A percentile compares a stretch with the other conserved stretches of the same genome.
Evolutionary conservation across 108 stramenopile genomes (phyloP).

Genomic region (Nitzschia inconspicua): DNA sequence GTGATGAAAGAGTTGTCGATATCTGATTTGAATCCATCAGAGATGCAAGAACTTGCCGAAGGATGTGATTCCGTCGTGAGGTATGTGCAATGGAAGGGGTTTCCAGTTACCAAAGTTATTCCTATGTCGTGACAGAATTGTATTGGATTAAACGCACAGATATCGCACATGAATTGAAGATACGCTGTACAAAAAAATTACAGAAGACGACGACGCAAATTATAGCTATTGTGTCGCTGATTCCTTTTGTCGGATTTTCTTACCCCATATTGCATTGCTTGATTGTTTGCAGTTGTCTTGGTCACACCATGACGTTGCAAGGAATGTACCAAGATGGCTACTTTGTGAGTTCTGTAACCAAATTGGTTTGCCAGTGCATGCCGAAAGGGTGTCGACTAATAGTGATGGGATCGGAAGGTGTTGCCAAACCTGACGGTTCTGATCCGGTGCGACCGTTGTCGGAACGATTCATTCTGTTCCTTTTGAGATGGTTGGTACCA

Average conservation of each 20-base stretch:
- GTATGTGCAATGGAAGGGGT: too few relatives aligned
- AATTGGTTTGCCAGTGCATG: slow-evolving; percentile 4
- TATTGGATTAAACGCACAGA: too few relatives aligned
- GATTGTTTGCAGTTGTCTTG: slow-evolving; percentile 22
- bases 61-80: slow-evolving; percentile 43
- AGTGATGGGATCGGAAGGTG: slow-evolving; percentile 61
- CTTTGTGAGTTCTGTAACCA: slow-evolving; percentile 22
- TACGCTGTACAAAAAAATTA: too few relatives aligned
- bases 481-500: slow-evolving; percentile 46
- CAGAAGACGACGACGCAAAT: too few relatives aligned
- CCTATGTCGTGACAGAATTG: too few relatives aligned
- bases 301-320: slow-evolving; percentile 25
- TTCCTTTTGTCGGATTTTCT: too few relatives aligned
- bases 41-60: slow-evolving; percentile 29
- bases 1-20: slow-evolving; percentile 44
- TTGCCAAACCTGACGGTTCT: slow-evolving; percentile 38
- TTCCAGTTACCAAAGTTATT: too few relatives aligned
- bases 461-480: slow-evolving; percentile 28
- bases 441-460: slow-evolving; percentile 24
- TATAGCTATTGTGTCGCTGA: too few relatives aligned
- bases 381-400: slow-evolving; percentile 36
- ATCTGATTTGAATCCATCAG: slow-evolving; percentile 34
- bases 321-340: slow-evolving; percentile 16
- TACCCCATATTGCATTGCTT: too few relatives aligned
- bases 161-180: too few relatives aligned